Evolutionary conservation across 2,329 filamentous ascomycete species (phyloP).

Genomic region (Pseudopithomyces chartarum): DNA sequence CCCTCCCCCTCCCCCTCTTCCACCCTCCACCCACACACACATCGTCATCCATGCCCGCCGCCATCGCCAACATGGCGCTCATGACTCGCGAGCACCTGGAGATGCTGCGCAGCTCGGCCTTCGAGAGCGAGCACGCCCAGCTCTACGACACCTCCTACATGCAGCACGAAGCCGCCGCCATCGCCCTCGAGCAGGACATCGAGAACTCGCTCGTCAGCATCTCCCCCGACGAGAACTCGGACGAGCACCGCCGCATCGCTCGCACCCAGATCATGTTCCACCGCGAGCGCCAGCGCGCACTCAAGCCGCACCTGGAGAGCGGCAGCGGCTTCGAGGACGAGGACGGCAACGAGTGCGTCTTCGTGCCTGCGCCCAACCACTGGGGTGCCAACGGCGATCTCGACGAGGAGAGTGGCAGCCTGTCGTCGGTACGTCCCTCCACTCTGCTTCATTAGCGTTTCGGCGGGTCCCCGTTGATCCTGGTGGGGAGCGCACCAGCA

Average conservation of each 20-base stretch:
- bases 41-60: slow-evolving; percentile 8
- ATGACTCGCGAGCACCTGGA: slow-evolving; percentile 38
- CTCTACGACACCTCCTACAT: slow-evolving; percentile 44
- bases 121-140: slow-evolving; percentile 45
- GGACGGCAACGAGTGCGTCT: slow-evolving; percentile 43
- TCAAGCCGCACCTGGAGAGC: slow-evolving; percentile 43
- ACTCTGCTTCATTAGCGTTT: not conserved
- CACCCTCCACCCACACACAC: not conserved
- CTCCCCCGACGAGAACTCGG: slow-evolving; percentile 43
- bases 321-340: slow-evolving; percentile 42
- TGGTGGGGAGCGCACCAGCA: not conserved
- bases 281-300: slow-evolving; percentile 38
- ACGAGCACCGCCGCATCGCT: slow-evolving; percentile 40
- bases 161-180: slow-evolving; percentile 41
- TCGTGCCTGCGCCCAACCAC: slow-evolving; percentile 44
- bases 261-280: slow-evolving; percentile 44
- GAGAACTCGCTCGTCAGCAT: slow-evolving; percentile 38
- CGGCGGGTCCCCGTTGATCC: not conserved
- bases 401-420: slow-evolving; percentile 43
- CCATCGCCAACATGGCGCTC: slow-evolving; percentile 31
- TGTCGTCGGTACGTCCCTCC: slow-evolving; percentile 36
- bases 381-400: slow-evolving; percentile 45
- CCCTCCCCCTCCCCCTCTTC: not conserved
- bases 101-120: slow-evolving; percentile 42
- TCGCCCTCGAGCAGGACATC: slow-evolving; percentile 40